Evolutionary conservation across 2,329 filamentous ascomycete genomes (phyloP).

Genomic region (Colletotrichum destructivum): DNA sequence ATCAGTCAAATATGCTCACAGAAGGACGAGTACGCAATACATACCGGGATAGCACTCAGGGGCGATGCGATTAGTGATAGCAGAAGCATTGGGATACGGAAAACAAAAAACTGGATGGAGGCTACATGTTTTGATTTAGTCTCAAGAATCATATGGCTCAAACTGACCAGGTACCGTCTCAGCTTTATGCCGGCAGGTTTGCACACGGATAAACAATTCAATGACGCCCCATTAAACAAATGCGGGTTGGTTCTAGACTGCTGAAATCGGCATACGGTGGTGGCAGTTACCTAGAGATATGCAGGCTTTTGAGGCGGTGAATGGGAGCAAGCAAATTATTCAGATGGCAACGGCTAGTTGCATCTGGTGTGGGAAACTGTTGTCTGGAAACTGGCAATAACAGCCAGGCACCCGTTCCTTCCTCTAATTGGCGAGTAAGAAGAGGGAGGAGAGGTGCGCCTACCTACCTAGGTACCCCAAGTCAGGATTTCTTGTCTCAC

Average conservation of each 20-base stretch:
- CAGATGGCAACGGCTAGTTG: background rate
- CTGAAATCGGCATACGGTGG: background rate
- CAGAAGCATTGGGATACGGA: slow-evolving; percentile 3
- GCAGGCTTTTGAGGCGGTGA: background rate
- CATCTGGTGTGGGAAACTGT: background rate
- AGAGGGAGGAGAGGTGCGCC: background rate
- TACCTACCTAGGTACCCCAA: background rate
- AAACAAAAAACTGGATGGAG: background rate
- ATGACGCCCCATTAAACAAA: too few relatives aligned
- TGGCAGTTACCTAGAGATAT: background rate
- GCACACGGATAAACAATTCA: background rate
- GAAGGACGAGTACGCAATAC: background rate
- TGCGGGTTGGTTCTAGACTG: background rate
- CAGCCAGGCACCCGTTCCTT: background rate
- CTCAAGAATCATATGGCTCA: background rate
- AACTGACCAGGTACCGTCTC: background rate
- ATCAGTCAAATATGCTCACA: background rate
- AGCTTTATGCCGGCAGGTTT: background rate
- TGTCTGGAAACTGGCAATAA: background rate
- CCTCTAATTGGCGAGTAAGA: too few relatives aligned
- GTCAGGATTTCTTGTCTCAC: too few relatives aligned
- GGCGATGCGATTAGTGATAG: background rate
- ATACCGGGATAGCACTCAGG: background rate
- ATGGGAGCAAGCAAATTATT: background rate
- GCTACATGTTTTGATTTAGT: background rate